Base-by-base conservation (phyloP, 2,329 filamentous ascomycete genomes). In the Calonectria hongkongensis region DNA sequence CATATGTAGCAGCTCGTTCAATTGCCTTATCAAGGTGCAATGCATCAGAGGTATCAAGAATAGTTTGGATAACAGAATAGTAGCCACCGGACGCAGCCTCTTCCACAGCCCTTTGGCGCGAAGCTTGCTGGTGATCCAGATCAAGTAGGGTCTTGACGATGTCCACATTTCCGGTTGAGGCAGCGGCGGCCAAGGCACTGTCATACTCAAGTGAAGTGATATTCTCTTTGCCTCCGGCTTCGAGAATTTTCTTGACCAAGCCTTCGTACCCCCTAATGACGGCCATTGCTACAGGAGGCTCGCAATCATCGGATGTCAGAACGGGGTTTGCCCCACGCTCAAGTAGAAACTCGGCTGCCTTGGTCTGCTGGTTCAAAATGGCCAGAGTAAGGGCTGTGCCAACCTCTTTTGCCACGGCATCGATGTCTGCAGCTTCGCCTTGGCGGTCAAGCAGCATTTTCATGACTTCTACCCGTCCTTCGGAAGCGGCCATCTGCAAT, bases 1-100 rank as follows among this genome's bases (percentile, higher is more conserved):
- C 54, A 83, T 83, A 69, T 12, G 68, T 68, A 3, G 65, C 54
- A 10, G 72, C 72, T 15, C 56, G 45, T 36, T 43, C 54, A n/a
- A 70, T 28, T 1, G 69, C 66, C 39, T 47, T 64, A 28, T 67
- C 71, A 15, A 73, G 36, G 1, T 47, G 56, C 47, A 73, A 30
- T 6, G 56, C 51, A 30, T 68, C 41, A 2, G 64, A 67, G 9
- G 54, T 56, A 1, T 68, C 54, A 6, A 73, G 48, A 41, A 73
- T 65, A n/a, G 33, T 7, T 3, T 66, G 36, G 10, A 73, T 48
- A 5, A 71, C 64, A 10, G 48, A 16, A 7, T 48, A 50, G 56
- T 58, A 73, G 10, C 71, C 71, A 15, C 64, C 63, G 1, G 63
- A n/a, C 4, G 71, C 56, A 48, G 68, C 71, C 5, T 71, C 51